Conservation (phyloP, 345 rosid genomes). For the Chamaenerion angustifolium region DNA sequence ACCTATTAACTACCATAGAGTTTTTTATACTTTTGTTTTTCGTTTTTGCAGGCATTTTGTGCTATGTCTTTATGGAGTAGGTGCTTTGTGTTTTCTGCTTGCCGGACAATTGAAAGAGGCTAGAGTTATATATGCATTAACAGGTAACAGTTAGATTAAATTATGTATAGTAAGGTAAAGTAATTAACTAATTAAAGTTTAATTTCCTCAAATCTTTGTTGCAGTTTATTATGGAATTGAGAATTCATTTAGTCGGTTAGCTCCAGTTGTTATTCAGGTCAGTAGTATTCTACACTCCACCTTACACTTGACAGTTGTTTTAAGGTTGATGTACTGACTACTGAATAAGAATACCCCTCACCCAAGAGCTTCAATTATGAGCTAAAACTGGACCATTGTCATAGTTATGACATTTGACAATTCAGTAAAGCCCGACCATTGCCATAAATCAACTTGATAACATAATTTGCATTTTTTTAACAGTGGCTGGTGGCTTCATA, state of each 20-base stretch:
- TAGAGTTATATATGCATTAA: constrained; percentile 35
- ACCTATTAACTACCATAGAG: too few species aligned
- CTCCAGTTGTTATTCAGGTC: constrained; percentile 68
- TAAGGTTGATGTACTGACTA: too few species aligned
- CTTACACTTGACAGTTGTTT: too few species aligned
- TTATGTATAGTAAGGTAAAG: background rate
- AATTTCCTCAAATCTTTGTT: constrained; percentile 1
- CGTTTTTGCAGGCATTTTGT: constrained; percentile 50
- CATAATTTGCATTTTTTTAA: constrained; percentile 6
- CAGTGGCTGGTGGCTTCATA: constrained; percentile 86
- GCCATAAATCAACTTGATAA: background rate
- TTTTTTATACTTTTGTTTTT: too few species aligned
- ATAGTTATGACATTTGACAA: too few species aligned
- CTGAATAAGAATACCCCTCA: too few species aligned
- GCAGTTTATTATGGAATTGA: constrained; percentile 79
- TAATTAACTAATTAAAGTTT: background rate
- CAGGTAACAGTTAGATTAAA: constrained; percentile 27
- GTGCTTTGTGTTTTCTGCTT: constrained; percentile 60
- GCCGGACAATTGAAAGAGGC: constrained; percentile 59
- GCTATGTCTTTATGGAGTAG: constrained; percentile 57
- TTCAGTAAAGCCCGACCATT: too few species aligned
- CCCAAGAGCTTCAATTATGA: too few species aligned
- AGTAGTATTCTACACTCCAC: constrained; percentile 7
- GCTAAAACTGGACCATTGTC: too few species aligned
- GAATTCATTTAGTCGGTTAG: constrained; percentile 48